These are phyloP conservation scores for Lasiodiplodia gonubiensis DNA, from an alignment of 2,329 filamentous ascomycete genomes.

Conservation along the genomic window DNA sequence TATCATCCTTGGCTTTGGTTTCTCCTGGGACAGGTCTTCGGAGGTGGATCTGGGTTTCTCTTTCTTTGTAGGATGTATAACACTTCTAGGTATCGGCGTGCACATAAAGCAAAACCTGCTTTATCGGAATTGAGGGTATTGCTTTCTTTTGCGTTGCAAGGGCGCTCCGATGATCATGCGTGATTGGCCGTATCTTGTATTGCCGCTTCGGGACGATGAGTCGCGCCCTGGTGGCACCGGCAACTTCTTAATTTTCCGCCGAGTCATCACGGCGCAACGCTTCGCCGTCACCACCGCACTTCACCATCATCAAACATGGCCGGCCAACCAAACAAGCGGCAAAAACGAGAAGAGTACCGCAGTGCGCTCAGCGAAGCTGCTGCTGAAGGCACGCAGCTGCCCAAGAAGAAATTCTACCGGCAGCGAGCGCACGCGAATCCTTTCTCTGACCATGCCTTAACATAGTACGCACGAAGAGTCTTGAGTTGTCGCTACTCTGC, in stretches of 20 bases:
- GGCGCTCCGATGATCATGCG: background rate
- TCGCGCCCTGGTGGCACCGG: slow-evolving; percentile 2
- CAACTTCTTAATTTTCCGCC: slow-evolving; percentile 22
- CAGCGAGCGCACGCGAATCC: slow-evolving; percentile 97
- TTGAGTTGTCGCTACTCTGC: background rate
- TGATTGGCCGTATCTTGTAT: slow-evolving; percentile 5
- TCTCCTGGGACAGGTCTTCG: slow-evolving; percentile 23
- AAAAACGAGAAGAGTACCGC: slow-evolving; percentile 56
- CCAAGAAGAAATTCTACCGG: slow-evolving; percentile 94
- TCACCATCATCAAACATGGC: slow-evolving; percentile 36
- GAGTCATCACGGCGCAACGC: slow-evolving; percentile 21
- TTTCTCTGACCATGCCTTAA: slow-evolving; percentile 90
- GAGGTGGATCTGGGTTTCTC: slow-evolving; percentile 24
- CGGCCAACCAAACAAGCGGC: slow-evolving; percentile 43
- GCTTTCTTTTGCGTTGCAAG: background rate
- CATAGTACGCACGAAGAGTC: slow-evolving; percentile 67
- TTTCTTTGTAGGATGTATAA: slow-evolving; percentile 28
- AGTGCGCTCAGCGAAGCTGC: slow-evolving; percentile 43
- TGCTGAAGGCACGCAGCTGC: slow-evolving; percentile 72
- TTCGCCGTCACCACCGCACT: slow-evolving; percentile 17
- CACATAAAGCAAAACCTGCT: slow-evolving; percentile 27
- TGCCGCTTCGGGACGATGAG: slow-evolving; percentile 20
- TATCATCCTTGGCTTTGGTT: slow-evolving; percentile 28
- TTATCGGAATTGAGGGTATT: slow-evolving; percentile 22
- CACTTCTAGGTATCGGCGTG: slow-evolving; percentile 27